Base-by-base conservation (phyloP, 2,329 filamentous ascomycete species). In the Paraphoma chrysanthemicola region DNA sequence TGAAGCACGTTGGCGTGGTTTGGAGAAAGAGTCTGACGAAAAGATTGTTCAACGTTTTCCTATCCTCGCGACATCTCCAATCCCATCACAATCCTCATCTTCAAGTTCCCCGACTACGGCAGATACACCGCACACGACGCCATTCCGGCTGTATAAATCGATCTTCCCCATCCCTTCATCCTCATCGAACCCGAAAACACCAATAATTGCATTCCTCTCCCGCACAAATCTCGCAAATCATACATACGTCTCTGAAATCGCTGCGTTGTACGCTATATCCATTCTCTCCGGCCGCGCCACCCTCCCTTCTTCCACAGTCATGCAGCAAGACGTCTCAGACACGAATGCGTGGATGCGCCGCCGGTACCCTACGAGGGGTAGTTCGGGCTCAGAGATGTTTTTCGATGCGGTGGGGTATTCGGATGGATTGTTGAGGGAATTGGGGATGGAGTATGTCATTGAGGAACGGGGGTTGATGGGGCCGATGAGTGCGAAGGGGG, bases 131-230 rank as follows among this genome's bases (percentile, higher is more conserved):
- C 69, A 63, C 16, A 51, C 33, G 7, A 36, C 33, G 14, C 33
- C 33, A 10, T 36, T 36, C 6, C 9, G 33, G 3, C 33, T 36
- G 10, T 36, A 36, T 6, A 10, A 14, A 10, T 10, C 9, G 3
- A 36, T 36, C 33, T 3, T 54, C 49, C 57, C 70, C 2, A 56
- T 77, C 33, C 75, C 77, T 56, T 69, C 23, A 23, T 23, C 23
- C 23, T 23, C 23, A 23, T 23, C 23, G 23, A 23, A 23, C 23
- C 23, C 71, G 17, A 69, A 71, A 50, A 65, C 75, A 39, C 75
- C 33, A 36, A 36, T 6, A 36, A 36, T 36, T 6, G 33, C 33
- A 3, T 36, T 36, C 33, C 33, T 36, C 9, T 10, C 10, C 33
- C 33, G 33, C 33, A 36, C 33, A 10, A 10, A 36, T 3, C 33